These are phyloP conservation scores for Biscogniauxia mediterranea DNA, from an alignment of 2,329 filamentous ascomycete species.

Conservation along the genomic window DNA sequence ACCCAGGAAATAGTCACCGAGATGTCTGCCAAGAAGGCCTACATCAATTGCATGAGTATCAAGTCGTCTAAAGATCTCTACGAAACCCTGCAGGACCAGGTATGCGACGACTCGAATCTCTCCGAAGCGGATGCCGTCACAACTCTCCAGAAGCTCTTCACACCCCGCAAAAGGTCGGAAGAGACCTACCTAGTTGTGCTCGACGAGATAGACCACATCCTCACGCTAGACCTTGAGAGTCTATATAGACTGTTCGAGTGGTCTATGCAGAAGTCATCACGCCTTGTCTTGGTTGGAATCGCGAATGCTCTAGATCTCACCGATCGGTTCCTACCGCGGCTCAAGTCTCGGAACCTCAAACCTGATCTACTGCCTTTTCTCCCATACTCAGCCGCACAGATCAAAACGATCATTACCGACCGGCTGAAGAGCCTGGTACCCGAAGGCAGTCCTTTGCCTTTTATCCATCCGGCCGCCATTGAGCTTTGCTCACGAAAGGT, in stretches of 20 bases:
- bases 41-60: constrained; percentile 97
- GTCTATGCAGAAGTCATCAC: constrained; percentile 80
- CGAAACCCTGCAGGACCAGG: constrained; percentile 70
- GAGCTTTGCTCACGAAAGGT: constrained; percentile 94
- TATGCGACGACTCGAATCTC: constrained; percentile 57
- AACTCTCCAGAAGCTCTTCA: constrained; percentile 68
- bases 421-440: constrained; percentile 76
- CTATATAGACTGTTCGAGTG: constrained; percentile 96
- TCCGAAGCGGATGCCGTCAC: constrained; percentile 66
- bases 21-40: constrained; percentile 63
- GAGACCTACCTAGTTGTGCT: constrained; percentile 78
- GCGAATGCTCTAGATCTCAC: constrained; percentile 95
- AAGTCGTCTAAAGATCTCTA: constrained; percentile 86
- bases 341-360: constrained; percentile 90
- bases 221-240: constrained; percentile 84
- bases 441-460: constrained; percentile 63
- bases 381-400: constrained; percentile 84
- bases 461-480: constrained; percentile 90
- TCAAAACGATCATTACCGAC: constrained; percentile 80
- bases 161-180: constrained; percentile 55
- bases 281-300: constrained; percentile 83
- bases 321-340: constrained; percentile 86
- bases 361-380: constrained; percentile 88
- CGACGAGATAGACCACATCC: constrained; percentile 92
- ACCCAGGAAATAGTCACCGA: constrained; percentile 56